Evolutionary conservation across 192 early-diverging fungal species (phyloP), one percentile per base, ranked within the genome.

Genomic region (Entophlyctis helioformis): DNA sequence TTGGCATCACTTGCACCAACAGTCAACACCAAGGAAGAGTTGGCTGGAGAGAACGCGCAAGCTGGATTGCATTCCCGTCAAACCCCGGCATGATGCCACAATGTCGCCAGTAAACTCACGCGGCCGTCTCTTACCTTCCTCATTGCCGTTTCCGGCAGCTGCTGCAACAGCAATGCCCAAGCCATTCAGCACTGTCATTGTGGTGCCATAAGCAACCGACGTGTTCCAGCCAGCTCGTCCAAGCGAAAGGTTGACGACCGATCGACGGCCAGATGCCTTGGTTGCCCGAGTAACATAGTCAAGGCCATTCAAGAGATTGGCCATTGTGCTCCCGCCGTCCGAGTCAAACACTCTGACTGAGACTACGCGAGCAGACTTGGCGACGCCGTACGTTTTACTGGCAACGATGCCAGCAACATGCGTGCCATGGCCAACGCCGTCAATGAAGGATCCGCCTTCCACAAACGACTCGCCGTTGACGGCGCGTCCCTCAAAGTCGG

Each of bases 101-200:
- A n/a, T n/a, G n/a, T n/a, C n/a, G n/a, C n/a, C n/a, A n/a, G n/a
- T n/a, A n/a, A n/a, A n/a, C n/a, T n/a, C n/a, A n/a, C n/a, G n/a
- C n/a, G n/a, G n/a, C n/a, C n/a, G n/a, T n/a, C n/a, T n/a, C n/a
- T n/a, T n/a, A n/a, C n/a, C n/a, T n/a, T n/a, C n/a, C n/a, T n/a
- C n/a, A 13, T 48, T 51, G 15, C 57, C 46, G 45, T 84, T 84
- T 25, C 81, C 81, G 3, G 81, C 81, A 18, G 80, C 78, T 13
- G 71, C 79, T 27, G 78, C 60, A 45, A 84, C 42, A 8, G 63
- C 60, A 43, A 83, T 64, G 9, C 63, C 63, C 29, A 38, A 20
- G 5, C 9, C 51, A 20, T 56, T 39, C 13, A 45, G 63, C 12
- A 46, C 39, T 8, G 36, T 44, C 6, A 72, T 43, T 3, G 43